Percentiles rank a stretch among this genome's conserved stretches.
Conservation (phyloP, 192 early-diverging fungal species). For the Coemansia erecta region DNA sequence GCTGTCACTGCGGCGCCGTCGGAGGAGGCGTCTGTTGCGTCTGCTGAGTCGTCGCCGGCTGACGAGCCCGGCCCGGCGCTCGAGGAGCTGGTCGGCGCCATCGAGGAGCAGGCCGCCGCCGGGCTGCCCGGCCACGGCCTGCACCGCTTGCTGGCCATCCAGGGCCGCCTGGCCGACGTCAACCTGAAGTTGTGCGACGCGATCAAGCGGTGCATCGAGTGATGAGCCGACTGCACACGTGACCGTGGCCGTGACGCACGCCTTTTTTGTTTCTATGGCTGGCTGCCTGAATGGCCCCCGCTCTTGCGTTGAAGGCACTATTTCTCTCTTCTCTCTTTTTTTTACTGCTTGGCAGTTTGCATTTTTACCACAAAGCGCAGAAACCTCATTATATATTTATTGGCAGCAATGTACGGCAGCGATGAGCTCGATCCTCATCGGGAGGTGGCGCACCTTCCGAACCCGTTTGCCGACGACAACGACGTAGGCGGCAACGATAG, state of each 20-base stretch:
- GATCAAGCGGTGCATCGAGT: background rate
- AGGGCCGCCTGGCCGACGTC: slow-evolving; percentile 21
- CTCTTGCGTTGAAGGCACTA: background rate
- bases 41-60: no score
- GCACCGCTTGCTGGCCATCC: slow-evolving; percentile 6
- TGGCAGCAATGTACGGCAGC: slow-evolving; percentile 25
- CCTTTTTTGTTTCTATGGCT: no score
- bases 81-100: slow-evolving; percentile 10
- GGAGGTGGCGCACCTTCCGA: slow-evolving; percentile 6
- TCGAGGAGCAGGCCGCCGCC: slow-evolving; percentile 10
- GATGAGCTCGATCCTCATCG: slow-evolving; percentile 50
- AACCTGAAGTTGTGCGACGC: slow-evolving; percentile 27
- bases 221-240: no score
- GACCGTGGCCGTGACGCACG: no score
- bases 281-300: no score
- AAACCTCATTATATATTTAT: no score
- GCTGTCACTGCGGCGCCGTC: background rate
- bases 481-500: slow-evolving; percentile 7
- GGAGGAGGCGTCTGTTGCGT: no score
- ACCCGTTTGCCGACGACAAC: slow-evolving; percentile 30
- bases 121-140: background rate
- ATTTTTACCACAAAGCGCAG: no score
- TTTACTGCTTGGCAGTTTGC: no score
- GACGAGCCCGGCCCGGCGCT: background rate
- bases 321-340: no score